phyloP scores from a whole-genome alignment of 176 grass and related monocot species.

The Eragrostis nindensis region DNA sequence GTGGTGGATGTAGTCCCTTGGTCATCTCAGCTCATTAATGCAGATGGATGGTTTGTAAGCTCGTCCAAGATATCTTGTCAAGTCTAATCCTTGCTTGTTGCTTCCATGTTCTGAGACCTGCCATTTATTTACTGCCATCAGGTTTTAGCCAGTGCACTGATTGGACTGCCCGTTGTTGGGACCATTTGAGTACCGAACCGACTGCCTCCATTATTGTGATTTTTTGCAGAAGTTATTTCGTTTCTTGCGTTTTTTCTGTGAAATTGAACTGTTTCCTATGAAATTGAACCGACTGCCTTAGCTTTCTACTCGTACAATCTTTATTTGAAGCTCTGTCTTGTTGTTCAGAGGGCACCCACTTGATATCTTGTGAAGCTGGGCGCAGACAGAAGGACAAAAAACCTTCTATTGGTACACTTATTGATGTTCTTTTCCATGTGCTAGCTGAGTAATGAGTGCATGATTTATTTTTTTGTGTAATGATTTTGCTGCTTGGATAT shows the following conservation, averaged over 20 bases:
- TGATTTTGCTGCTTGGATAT: slow-evolving; percentile 29
- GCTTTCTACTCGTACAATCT: slow-evolving; percentile 22
- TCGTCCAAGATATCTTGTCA: slow-evolving; percentile 32
- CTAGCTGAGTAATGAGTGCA: slow-evolving; percentile 32
- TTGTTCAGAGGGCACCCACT: slow-evolving; percentile 27
- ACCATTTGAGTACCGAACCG: slow-evolving; percentile 49
- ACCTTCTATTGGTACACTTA: slow-evolving; percentile 39
- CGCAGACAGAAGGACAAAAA: slow-evolving; percentile 24
- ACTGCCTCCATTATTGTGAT: slow-evolving; percentile 69
- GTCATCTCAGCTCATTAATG: slow-evolving; percentile 30
- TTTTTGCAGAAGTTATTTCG: slow-evolving; percentile 40
- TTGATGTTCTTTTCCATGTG: slow-evolving; percentile 35
- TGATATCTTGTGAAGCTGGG: slow-evolving; percentile 43
- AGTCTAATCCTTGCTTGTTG: slow-evolving; percentile 26
- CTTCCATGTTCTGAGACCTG: slow-evolving; percentile 44
- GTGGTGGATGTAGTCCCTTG: slow-evolving; percentile 11
- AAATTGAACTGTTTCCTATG: too few relatives aligned
- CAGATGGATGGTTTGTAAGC: slow-evolving; percentile 25
- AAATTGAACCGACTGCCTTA: too few relatives aligned
- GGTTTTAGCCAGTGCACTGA: slow-evolving; percentile 41
- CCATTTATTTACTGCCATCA: slow-evolving; percentile 48
- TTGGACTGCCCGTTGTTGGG: slow-evolving; percentile 45
- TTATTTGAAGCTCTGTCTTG: slow-evolving; percentile 40
- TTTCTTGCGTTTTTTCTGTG: too few relatives aligned
- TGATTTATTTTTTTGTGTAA: slow-evolving; percentile 20